Evolutionary conservation across 306 rosid genomes (phyloP).

Genomic region (Ormosia semicastrata): DNA sequence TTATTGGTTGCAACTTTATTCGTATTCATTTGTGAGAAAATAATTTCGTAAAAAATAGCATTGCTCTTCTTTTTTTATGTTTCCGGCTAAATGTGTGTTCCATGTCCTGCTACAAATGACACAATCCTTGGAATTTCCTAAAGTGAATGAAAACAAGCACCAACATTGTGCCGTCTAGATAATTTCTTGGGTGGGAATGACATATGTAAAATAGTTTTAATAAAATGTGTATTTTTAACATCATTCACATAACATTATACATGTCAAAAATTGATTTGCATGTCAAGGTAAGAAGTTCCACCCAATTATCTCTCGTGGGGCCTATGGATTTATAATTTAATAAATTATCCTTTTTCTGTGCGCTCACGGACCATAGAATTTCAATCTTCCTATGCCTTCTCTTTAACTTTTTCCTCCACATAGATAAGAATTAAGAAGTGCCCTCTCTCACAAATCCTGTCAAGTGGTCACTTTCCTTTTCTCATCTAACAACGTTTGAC

Average conservation of each 20-base stretch:
- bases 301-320: conserved; percentile 19
- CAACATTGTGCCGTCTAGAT: background rate
- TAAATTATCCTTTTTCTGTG: conserved; percentile 12
- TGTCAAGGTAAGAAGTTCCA: no score
- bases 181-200: no score
- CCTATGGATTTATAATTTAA: conserved; percentile 19
- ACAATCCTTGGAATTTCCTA: conserved; percentile 30
- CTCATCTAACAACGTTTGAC: conserved; percentile 21
- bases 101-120: background rate
- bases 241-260: no score
- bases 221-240: no score
- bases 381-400: conserved; percentile 43
- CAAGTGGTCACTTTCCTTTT: conserved; percentile 36
- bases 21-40: no score
- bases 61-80: no score
- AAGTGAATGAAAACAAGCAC: conserved; percentile 18
- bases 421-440: conserved; percentile 23
- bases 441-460: conserved; percentile 30
- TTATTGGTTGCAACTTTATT: no score
- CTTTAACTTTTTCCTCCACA: conserved; percentile 41
- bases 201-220: no score
- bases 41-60: no score
- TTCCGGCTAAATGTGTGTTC: conserved; percentile 11
- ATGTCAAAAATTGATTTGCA: no score
- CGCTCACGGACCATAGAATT: conserved; percentile 59